Conservation (phyloP, 306 rosid genomes). For the Macrotyloma uniflorum region DNA sequence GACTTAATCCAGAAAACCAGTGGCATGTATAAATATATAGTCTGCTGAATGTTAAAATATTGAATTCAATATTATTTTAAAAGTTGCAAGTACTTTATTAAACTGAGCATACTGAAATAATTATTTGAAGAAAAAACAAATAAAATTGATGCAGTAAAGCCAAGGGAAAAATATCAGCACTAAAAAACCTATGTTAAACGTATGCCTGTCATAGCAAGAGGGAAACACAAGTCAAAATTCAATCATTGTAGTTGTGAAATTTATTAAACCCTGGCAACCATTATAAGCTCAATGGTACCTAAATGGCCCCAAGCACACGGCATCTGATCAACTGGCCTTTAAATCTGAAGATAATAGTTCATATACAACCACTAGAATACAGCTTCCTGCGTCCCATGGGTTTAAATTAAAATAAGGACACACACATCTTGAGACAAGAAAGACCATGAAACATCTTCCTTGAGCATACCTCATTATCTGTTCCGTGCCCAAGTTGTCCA, state of each 20-base stretch:
- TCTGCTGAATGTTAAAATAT: not conserved
- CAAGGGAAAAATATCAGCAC: not conserved
- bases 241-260: not conserved
- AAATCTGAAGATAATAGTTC: not conserved
- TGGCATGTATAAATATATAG: not conserved
- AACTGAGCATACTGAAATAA: not conserved
- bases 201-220: conserved; percentile 7
- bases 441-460: conserved; percentile 19
- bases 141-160: not conserved
- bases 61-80: not conserved
- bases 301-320: conserved; percentile 15
- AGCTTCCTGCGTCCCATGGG: not conserved
- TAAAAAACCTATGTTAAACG: not conserved
- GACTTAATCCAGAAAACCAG: not conserved
- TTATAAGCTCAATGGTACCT: conserved; percentile 3
- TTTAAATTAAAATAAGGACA: conserved; percentile 15
- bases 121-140: not conserved
- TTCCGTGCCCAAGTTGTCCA: conserved; percentile 99
- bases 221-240: not conserved
- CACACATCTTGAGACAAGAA: conserved; percentile 25
- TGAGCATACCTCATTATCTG: conserved; percentile 87
- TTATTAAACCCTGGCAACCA: conserved; percentile 8
- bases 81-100: not conserved
- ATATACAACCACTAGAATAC: conserved; percentile 10
- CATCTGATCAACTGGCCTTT: conserved; percentile 14